phyloP scores from a whole-genome alignment of 805 yeast species.

The Diddensiella caesifluorescens region DNA sequence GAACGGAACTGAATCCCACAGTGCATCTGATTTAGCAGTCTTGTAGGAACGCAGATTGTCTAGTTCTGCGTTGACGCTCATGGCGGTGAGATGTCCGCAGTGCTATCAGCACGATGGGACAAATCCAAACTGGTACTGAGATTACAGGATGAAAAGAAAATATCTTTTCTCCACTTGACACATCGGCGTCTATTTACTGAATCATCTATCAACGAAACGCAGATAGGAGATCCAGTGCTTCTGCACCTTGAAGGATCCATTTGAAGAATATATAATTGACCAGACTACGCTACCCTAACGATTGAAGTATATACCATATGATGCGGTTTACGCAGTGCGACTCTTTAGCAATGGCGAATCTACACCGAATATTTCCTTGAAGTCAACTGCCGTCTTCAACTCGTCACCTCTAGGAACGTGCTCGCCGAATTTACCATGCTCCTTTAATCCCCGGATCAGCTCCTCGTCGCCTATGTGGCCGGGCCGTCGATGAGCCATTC shows the following conservation, averaged over 20 bases:
- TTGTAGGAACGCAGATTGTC: slow-evolving; percentile 5
- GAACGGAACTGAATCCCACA: slow-evolving; percentile 51
- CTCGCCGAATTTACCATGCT: slow-evolving; percentile 20
- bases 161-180: too few relatives aligned
- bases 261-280: too few relatives aligned
- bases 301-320: too few relatives aligned
- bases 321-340: not conserved
- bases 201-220: too few relatives aligned
- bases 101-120: too few relatives aligned
- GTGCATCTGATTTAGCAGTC: slow-evolving; percentile 5
- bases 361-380: slow-evolving; percentile 21
- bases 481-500: slow-evolving; percentile 27
- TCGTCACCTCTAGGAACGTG: slow-evolving; percentile 19
- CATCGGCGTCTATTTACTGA: too few relatives aligned
- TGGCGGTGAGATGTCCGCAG: too few relatives aligned
- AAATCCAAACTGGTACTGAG: too few relatives aligned
- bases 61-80: not conserved
- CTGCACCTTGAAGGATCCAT: too few relatives aligned
- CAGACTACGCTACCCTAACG: too few relatives aligned
- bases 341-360: slow-evolving; percentile 17
- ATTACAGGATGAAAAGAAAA: too few relatives aligned
- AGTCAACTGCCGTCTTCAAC: slow-evolving; percentile 15
- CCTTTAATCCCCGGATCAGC: slow-evolving; percentile 22
- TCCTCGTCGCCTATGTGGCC: slow-evolving; percentile 30
- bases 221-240: too few relatives aligned